These are phyloP conservation scores for Erodium trifolium DNA, from an alignment of 441 rosid species.

Conservation along the genomic window DNA sequence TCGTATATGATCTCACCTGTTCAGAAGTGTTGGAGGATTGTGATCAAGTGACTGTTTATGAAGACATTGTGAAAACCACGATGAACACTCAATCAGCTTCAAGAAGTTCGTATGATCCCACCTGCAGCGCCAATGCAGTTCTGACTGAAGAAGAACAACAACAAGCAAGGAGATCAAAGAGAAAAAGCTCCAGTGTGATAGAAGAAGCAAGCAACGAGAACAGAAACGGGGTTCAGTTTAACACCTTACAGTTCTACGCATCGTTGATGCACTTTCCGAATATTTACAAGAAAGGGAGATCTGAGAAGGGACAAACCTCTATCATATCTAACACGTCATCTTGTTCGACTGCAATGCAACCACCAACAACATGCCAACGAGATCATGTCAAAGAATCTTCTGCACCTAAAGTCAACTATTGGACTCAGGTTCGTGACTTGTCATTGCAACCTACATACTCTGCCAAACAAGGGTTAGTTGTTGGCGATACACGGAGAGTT, in stretches of 20 bases:
- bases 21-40: slow-evolving; percentile 25
- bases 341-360: slow-evolving; percentile 19
- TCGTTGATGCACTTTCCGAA: slow-evolving; percentile 27
- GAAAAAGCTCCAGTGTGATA: slow-evolving; percentile 16
- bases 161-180: slow-evolving; percentile 29
- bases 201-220: slow-evolving; percentile 32
- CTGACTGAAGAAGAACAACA: slow-evolving; percentile 15
- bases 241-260: slow-evolving; percentile 33
- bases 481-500: slow-evolving; percentile 20
- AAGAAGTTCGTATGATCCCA: slow-evolving; percentile 20
- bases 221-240: slow-evolving; percentile 31
- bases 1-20: slow-evolving; percentile 21
- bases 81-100: slow-evolving; percentile 22
- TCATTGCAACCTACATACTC: slow-evolving; percentile 26
- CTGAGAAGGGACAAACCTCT: slow-evolving; percentile 35
- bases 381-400: slow-evolving; percentile 13
- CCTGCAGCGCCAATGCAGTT: slow-evolving; percentile 19
- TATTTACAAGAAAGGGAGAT: slow-evolving; percentile 38
- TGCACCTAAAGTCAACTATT: slow-evolving; percentile 16
- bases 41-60: background rate
- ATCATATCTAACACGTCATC: slow-evolving; percentile 27
- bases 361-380: slow-evolving; percentile 6
- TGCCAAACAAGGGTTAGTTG: slow-evolving; percentile 21
- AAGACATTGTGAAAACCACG: slow-evolving; percentile 6
- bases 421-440: slow-evolving; percentile 31